Conservation (phyloP, 2,329 filamentous ascomycete species). For the Fusarium sp. region DNA sequence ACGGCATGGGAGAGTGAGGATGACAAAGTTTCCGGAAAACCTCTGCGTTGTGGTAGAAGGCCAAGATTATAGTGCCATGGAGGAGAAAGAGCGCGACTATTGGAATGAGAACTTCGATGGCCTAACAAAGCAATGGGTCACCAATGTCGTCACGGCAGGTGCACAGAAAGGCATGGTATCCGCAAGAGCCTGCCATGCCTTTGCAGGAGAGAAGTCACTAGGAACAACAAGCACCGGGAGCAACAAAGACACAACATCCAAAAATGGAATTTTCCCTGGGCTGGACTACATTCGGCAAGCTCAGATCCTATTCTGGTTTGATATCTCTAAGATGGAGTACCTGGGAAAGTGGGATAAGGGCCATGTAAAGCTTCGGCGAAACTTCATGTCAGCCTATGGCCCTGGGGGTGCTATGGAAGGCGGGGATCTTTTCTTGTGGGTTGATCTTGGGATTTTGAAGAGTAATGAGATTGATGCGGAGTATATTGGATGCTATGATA, state of each 20-base stretch:
- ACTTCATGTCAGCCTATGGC: constrained; percentile 28
- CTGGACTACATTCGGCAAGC: constrained; percentile 28
- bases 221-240: background rate
- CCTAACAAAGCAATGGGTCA: constrained; percentile 3
- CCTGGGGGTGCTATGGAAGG: constrained; percentile 20
- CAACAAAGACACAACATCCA: background rate
- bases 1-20: background rate
- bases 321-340: constrained; percentile 33
- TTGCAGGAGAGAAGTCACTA: constrained; percentile 1
- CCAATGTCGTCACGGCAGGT: background rate
- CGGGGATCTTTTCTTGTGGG: constrained; percentile 31
- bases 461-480: constrained; percentile 32
- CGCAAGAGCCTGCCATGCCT: constrained; percentile 2
- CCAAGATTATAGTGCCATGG: background rate
- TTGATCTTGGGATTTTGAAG: constrained; percentile 34
- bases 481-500: constrained; percentile 34
- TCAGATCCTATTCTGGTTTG: constrained; percentile 33
- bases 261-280: background rate
- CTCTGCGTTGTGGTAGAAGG: constrained; percentile 3
- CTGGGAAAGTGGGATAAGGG: constrained; percentile 35
- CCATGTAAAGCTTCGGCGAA: constrained; percentile 29
- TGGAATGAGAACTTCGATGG: background rate
- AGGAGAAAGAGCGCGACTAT: background rate
- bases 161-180: constrained; percentile 1
- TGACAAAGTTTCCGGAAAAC: background rate